A percentile compares a stretch with the other conserved stretches of the same genome.
Conservation (phyloP, 2,329 filamentous ascomycete genomes). For the Phymatotrichopsis omnivora region DNA sequence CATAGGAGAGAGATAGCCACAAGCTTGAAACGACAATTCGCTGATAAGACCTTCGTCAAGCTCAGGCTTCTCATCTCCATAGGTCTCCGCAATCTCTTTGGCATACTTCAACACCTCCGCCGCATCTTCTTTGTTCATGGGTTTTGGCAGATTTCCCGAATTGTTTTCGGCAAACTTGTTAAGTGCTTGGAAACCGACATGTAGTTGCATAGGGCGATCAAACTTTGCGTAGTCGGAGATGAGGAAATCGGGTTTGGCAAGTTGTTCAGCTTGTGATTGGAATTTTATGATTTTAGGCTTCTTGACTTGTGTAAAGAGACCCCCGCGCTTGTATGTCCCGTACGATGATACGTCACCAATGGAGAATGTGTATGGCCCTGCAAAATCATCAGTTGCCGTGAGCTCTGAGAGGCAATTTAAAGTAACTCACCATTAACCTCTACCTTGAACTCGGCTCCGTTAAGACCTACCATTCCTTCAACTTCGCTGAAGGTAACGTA, state of each 20-base stretch:
- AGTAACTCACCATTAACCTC: conserved; percentile 58
- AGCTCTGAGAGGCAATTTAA: neutral
- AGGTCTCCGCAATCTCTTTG: conserved; percentile 54
- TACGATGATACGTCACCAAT: conserved; percentile 86
- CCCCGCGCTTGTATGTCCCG: conserved; percentile 68
- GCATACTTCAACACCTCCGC: conserved; percentile 64
- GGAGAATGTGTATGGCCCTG: conserved; percentile 82
- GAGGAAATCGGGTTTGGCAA: conserved; percentile 80
- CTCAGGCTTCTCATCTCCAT: conserved; percentile 61
- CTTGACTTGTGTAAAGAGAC: conserved; percentile 91
- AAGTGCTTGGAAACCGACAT: conserved; percentile 84
- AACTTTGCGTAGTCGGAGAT: conserved; percentile 97
- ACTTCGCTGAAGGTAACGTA: conserved; percentile 91
- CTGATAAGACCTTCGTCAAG: conserved; percentile 85
- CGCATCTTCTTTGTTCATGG: conserved; percentile 79
- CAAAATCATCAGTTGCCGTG: conserved; percentile 1
- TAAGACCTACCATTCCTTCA: conserved; percentile 82
- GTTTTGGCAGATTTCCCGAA: conserved; percentile 60
- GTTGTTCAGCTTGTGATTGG: conserved; percentile 63
- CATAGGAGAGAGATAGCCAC: conserved; percentile 82
- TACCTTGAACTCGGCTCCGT: conserved; percentile 73
- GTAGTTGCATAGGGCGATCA: conserved; percentile 83
- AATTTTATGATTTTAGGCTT: conserved; percentile 94
- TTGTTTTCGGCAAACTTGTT: conserved; percentile 72
- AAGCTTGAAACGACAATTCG: conserved; percentile 89